These are phyloP conservation scores for Microcos paniculata DNA, from an alignment of 345 rosid species.

Conservation along the genomic window DNA sequence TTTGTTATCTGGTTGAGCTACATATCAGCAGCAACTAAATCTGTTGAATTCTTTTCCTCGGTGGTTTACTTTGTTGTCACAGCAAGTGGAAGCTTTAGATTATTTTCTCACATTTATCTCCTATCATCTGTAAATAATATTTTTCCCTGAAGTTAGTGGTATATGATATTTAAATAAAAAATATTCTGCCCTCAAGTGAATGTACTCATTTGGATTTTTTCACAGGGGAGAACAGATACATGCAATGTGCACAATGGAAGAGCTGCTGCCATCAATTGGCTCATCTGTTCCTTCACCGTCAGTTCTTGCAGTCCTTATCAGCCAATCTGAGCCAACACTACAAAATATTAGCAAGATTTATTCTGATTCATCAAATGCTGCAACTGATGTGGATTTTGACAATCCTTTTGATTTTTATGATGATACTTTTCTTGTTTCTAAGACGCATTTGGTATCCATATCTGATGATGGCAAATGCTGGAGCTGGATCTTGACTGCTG, in stretches of 20 bases:
- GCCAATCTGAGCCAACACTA: constrained; percentile 75
- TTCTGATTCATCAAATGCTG: constrained; percentile 46
- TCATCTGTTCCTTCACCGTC: constrained; percentile 76
- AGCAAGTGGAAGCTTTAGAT: not conserved
- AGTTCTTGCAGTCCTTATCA: constrained; percentile 56
- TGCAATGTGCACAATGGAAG: constrained; percentile 78
- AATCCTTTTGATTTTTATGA: constrained; percentile 87
- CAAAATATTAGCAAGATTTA: constrained; percentile 72
- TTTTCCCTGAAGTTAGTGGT: constrained; percentile 6
- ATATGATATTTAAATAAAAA: constrained; percentile 22
- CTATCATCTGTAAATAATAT: not conserved
- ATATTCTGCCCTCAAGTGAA: constrained; percentile 20
- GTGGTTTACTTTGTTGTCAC: not conserved
- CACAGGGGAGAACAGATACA: constrained; percentile 90
- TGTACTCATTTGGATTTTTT: constrained; percentile 31
- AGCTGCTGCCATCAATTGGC: constrained; percentile 87
- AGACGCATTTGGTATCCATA: constrained; percentile 73
- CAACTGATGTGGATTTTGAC: constrained; percentile 58
- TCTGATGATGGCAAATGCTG: constrained; percentile 96
- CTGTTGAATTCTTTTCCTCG: constrained; percentile 2
- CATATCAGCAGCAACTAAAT: not conserved
- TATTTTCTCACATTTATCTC: not conserved
- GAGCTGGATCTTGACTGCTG: constrained; percentile 89
- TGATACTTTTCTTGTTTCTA: constrained; percentile 63
- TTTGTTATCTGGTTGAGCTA: not conserved